Percentiles rank a stretch among this genome's conserved stretches.
These are phyloP conservation scores for Arthromyces matolae DNA, from an alignment of 768 basidiomycete genomes.

Conservation along the genomic window DNA sequence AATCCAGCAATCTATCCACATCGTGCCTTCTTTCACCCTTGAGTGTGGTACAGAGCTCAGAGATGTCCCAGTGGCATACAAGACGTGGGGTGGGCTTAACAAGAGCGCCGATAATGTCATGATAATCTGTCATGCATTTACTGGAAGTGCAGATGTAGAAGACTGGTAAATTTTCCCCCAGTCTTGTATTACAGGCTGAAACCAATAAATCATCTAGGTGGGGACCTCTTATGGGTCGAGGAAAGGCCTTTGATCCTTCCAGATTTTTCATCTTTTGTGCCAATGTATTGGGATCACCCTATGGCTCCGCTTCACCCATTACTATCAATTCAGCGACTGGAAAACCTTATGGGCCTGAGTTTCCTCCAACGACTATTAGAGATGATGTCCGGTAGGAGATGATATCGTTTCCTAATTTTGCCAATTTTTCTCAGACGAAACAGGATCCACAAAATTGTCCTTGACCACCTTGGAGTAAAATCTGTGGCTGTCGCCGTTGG, in stretches of 20 bases:
- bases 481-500: constrained; percentile 90
- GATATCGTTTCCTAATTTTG: background rate
- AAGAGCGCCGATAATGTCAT: constrained; percentile 80
- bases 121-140: constrained; percentile 98
- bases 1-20: constrained; percentile 42
- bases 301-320: constrained; percentile 88
- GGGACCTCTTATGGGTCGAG: constrained; percentile 91
- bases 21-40: constrained; percentile 72
- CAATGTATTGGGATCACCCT: constrained; percentile 76
- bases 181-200: background rate
- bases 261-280: constrained; percentile 68
- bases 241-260: constrained; percentile 87
- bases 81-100: constrained; percentile 93
- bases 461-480: constrained; percentile 75
- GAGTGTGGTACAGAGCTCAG: constrained; percentile 72
- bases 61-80: constrained; percentile 90
- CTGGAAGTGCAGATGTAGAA: constrained; percentile 94
- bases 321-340: constrained; percentile 80
- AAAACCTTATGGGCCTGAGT: constrained; percentile 83
- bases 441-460: constrained; percentile 83
- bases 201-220: constrained; percentile 57
- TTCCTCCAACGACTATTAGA: constrained; percentile 86
- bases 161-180: constrained; percentile 71
- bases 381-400: constrained; percentile 80
- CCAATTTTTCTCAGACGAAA: too few relatives aligned